Conservation (phyloP, 345 rosid genomes). For the Pelargonium nanum region DNA sequence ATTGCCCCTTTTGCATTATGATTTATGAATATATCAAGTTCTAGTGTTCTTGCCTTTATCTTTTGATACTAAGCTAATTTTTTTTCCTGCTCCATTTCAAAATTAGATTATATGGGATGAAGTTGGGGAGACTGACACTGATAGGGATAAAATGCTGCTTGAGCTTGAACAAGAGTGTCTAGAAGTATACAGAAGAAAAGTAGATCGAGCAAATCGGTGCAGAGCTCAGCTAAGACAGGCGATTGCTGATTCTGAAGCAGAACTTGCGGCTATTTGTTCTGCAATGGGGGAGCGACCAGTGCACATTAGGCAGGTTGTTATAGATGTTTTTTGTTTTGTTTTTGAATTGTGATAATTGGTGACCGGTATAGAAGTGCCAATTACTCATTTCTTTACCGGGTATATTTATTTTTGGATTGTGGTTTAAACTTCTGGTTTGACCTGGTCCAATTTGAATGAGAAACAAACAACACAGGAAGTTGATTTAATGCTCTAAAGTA, state of each 20-base stretch:
- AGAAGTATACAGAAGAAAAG: slow-evolving; percentile 88
- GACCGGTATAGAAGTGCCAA: background rate
- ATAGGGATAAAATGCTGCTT: slow-evolving; percentile 79
- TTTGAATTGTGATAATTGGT: background rate
- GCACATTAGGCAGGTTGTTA: slow-evolving; percentile 70
- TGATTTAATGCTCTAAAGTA: too few relatives aligned
- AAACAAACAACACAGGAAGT: too few relatives aligned
- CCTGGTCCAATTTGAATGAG: too few relatives aligned
- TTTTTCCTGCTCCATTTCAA: background rate
- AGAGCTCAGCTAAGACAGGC: slow-evolving; percentile 81
- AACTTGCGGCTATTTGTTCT: slow-evolving; percentile 80
- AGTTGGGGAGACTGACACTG: slow-evolving; percentile 78
- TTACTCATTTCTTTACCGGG: too few relatives aligned
- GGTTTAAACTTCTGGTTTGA: too few relatives aligned
- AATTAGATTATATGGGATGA: slow-evolving; percentile 90
- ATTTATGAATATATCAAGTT: background rate
- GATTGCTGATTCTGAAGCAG: slow-evolving; percentile 85
- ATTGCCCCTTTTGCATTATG: background rate
- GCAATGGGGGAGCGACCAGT: slow-evolving; percentile 88
- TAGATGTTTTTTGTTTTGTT: background rate
- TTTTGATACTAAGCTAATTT: background rate
- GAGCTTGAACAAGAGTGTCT: slow-evolving; percentile 94
- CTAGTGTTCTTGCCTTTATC: background rate
- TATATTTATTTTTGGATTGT: too few relatives aligned
- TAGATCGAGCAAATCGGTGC: slow-evolving; percentile 68